phyloP scores from a whole-genome alignment of 495 filamentous ascomycete genomes.

The Cudoniella acicularis region DNA sequence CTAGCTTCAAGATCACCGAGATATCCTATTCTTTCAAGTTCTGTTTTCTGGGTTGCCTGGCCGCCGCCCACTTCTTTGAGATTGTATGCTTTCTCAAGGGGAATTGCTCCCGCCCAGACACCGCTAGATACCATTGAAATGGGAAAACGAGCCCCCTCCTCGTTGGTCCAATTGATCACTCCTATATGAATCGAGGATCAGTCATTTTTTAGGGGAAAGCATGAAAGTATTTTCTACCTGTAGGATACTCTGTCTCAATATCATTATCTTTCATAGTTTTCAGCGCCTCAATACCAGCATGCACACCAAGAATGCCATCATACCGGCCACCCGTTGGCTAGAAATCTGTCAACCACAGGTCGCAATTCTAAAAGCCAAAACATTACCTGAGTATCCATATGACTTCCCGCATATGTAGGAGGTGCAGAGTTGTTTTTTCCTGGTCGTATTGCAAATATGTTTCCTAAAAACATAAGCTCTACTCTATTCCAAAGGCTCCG shows the following conservation, averaged over 20 bases:
- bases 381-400: constrained; percentile 61
- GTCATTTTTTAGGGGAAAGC: constrained; percentile 4
- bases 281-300: constrained; percentile 69
- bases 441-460: constrained; percentile 69
- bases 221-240: too few species aligned
- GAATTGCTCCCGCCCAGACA: constrained; percentile 69
- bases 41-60: constrained; percentile 60
- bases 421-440: constrained; percentile 48
- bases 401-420: constrained; percentile 67
- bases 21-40: constrained; percentile 68
- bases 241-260: constrained; percentile 64
- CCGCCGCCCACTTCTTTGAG: constrained; percentile 51
- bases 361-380: not conserved
- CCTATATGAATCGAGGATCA: constrained; percentile 37
- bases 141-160: constrained; percentile 79
- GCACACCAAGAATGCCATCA: constrained; percentile 74
- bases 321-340: constrained; percentile 73
- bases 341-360: too few species aligned
- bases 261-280: constrained; percentile 63
- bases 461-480: constrained; percentile 42
- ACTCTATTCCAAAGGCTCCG: too few species aligned
- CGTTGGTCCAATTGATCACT: constrained; percentile 81
- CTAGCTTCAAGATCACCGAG: constrained; percentile 55
- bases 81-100: constrained; percentile 58
- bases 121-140: constrained; percentile 73